Percentiles rank a stretch among this genome's conserved stretches.
Conservation (phyloP, 495 filamentous ascomycete species). For the Podospora bellae-mahoneyi region DNA sequence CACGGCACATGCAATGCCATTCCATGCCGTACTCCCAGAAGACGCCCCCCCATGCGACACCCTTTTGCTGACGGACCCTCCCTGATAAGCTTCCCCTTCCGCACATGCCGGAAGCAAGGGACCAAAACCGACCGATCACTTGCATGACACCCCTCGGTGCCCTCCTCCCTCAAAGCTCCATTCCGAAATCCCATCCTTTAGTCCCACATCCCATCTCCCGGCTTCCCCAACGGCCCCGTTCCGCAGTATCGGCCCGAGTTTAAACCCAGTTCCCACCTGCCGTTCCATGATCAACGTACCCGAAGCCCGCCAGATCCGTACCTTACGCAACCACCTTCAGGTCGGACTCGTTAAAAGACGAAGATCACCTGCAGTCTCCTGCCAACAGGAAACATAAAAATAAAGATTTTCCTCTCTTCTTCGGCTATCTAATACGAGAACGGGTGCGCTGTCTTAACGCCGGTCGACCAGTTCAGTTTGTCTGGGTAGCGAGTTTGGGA, state of each 20-base stretch:
- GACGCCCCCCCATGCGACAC: background rate
- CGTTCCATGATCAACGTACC: background rate
- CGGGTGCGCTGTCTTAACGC: background rate
- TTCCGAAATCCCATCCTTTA: background rate
- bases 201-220: background rate
- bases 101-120: background rate
- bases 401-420: background rate
- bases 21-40: background rate
- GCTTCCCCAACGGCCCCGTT: background rate
- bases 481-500: background rate
- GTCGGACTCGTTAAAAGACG: background rate
- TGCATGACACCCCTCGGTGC: background rate
- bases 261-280: no score
- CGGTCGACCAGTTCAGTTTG: background rate
- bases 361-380: background rate
- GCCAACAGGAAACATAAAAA: background rate
- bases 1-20: background rate
- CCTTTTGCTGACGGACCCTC: background rate
- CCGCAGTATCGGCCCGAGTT: background rate
- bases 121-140: background rate
- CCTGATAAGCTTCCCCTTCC: background rate
- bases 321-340: background rate
- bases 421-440: background rate
- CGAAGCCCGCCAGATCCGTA: background rate
- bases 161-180: no score